Evolutionary conservation across 2,329 filamentous ascomycete genomes (phyloP).

Genomic region (Cordyceps cicadae): DNA sequence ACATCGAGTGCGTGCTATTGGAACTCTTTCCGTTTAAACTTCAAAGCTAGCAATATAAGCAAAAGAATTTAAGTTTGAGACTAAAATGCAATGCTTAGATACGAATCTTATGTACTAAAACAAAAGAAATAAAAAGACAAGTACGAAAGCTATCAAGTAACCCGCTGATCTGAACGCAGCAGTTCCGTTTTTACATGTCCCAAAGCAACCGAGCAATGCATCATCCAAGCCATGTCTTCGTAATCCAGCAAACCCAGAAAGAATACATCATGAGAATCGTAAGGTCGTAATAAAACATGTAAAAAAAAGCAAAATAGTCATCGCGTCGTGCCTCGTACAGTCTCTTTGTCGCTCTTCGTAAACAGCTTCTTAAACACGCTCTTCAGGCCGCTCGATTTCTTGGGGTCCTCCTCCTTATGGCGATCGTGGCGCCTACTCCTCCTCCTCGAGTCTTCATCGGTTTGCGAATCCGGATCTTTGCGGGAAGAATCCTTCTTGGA

Average conservation of each 20-base stretch:
- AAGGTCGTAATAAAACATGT: background rate
- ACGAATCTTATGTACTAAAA: background rate
- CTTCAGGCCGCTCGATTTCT: constrained; percentile 24
- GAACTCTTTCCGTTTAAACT: background rate
- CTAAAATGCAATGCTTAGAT: background rate
- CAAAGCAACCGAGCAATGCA: constrained; percentile 1
- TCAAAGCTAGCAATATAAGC: background rate
- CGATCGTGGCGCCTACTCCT: constrained; percentile 26
- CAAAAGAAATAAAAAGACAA: background rate
- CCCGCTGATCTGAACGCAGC: constrained; percentile 11
- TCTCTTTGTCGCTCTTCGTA: constrained; percentile 15
- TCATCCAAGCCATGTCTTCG: background rate
- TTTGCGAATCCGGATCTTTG: background rate
- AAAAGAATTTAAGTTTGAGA: background rate
- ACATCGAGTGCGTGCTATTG: background rate
- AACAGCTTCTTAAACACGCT: constrained; percentile 25
- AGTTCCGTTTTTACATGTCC: constrained; percentile 1
- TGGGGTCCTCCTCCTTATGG: constrained; percentile 25
- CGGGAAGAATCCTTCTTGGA: background rate
- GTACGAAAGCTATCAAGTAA: constrained; percentile 5
- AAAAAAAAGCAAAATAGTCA: background rate
- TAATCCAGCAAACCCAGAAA: constrained; percentile 3
- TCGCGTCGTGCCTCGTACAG: constrained; percentile 10
- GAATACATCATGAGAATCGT: constrained; percentile 15
- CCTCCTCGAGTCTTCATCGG: constrained; percentile 20